These are phyloP conservation scores for Microthyrium microscopicum DNA, from an alignment of 2,329 filamentous ascomycete species.

Conservation along the genomic window DNA sequence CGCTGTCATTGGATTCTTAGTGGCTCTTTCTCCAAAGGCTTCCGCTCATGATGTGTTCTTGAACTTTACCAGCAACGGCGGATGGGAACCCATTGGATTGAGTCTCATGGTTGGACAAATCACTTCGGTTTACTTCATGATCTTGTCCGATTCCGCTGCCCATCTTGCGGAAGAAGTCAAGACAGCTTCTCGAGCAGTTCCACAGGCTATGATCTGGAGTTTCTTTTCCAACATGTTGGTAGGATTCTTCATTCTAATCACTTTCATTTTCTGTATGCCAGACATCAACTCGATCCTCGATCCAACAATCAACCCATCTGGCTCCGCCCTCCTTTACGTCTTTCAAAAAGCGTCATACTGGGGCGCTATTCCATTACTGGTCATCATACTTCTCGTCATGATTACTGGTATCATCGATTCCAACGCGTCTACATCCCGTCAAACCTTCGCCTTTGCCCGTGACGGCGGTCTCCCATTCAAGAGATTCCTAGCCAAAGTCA, in stretches of 20 bases:
- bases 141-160: conserved; percentile 22
- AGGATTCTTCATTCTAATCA: conserved; percentile 21
- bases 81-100: conserved; percentile 19
- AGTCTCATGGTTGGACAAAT: conserved; percentile 18
- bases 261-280: conserved; percentile 20
- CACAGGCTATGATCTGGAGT: conserved; percentile 24
- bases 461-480: conserved; percentile 15
- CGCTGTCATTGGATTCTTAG: conserved; percentile 12
- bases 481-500: conserved; percentile 14
- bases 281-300: conserved; percentile 15
- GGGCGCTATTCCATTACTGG: conserved; percentile 13
- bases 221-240: conserved; percentile 20
- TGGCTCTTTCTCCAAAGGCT: conserved; percentile 14
- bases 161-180: conserved; percentile 29
- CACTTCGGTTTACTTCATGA: conserved; percentile 14
- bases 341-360: conserved; percentile 14
- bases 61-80: conserved; percentile 21
- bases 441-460: conserved; percentile 15
- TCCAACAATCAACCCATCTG: conserved; percentile 12
- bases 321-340: conserved; percentile 22
- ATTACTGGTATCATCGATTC: conserved; percentile 14
- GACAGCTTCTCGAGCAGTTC: conserved; percentile 24
- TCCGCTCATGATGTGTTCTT: conserved; percentile 19
- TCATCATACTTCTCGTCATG: conserved; percentile 13
- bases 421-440: conserved; percentile 12